phyloP scores from a whole-genome alignment of 2,329 filamentous ascomycete genomes.

The Fusarium tuaranense region DNA sequence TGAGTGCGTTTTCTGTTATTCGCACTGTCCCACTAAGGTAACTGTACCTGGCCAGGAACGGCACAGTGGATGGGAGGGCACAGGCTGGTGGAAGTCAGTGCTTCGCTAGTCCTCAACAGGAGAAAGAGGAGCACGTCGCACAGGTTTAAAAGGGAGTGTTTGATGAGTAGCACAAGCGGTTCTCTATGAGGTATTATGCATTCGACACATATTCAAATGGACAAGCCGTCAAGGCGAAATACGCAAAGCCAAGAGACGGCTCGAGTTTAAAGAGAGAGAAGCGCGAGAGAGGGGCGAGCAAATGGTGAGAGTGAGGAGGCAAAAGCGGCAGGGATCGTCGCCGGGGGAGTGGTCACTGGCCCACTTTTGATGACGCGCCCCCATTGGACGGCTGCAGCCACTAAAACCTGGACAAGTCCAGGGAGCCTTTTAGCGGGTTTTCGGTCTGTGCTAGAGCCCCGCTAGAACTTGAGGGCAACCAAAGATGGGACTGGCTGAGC shows the following conservation, averaged over 20 bases:
- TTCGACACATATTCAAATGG: neutral
- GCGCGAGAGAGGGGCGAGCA: constrained; percentile 33
- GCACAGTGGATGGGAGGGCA: neutral
- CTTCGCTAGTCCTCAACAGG: constrained; percentile 14
- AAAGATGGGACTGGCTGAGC: constrained; percentile 32
- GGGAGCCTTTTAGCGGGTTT: constrained; percentile 24
- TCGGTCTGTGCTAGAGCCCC: constrained; percentile 5
- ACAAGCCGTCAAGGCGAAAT: neutral
- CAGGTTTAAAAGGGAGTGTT: neutral
- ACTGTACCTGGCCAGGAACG: constrained; percentile 14
- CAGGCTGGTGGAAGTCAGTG: constrained; percentile 23
- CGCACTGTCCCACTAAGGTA: constrained; percentile 29
- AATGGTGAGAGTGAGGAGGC: constrained; percentile 30
- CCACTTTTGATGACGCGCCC: neutral
- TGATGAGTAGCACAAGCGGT: neutral
- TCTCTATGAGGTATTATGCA: neutral
- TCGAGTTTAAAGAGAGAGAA: neutral
- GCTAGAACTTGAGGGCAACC: constrained; percentile 1
- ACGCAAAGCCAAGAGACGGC: neutral
- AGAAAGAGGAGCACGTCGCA: neutral
- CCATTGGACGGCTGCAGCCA: constrained; percentile 35
- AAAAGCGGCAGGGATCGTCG: constrained; percentile 30
- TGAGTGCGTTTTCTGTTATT: neutral
- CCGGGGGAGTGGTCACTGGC: neutral
- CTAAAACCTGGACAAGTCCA: constrained; percentile 30